Percentiles rank a stretch among this genome's conserved stretches.
Conservation (phyloP, 768 basidiomycete genomes). For the Mycena haematopus region DNA sequence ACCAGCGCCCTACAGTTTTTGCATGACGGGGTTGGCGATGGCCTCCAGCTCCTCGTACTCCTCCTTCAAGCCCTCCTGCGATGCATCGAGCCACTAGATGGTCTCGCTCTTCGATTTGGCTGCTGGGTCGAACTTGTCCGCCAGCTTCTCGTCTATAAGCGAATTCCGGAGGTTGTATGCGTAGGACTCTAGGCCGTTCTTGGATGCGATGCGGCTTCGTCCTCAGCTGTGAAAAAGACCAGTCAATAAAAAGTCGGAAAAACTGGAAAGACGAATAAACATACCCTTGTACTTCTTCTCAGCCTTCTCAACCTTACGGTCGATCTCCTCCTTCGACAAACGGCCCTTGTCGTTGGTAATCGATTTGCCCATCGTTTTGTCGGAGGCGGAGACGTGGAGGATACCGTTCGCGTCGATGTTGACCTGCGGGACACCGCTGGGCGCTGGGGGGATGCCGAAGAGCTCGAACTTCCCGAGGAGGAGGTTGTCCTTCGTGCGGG, state of each 20-base stretch:
- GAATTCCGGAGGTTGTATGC: constrained; percentile 95
- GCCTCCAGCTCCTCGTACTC: constrained; percentile 90
- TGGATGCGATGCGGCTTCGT: constrained; percentile 86
- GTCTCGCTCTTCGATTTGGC: constrained; percentile 89
- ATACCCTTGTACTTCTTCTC: too few relatives aligned
- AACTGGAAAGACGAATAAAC: background rate
- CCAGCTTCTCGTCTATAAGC: constrained; percentile 82
- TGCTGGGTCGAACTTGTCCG: constrained; percentile 83
- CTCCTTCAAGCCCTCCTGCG: constrained; percentile 91
- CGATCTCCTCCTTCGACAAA: too few relatives aligned
- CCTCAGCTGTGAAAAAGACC: constrained; percentile 61
- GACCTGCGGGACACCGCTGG: constrained; percentile 1
- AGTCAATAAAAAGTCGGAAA: constrained; percentile 25
- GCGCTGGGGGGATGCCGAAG: too few relatives aligned
- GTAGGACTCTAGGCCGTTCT: constrained; percentile 95
- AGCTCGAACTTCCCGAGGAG: background rate
- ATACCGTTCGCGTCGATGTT: constrained; percentile 1
- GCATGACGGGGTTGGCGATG: constrained; percentile 78
- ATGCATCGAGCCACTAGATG: constrained; percentile 84
- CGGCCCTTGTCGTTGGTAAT: too few relatives aligned
- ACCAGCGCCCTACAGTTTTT: constrained; percentile 78
- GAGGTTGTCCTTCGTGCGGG: constrained; percentile 4
- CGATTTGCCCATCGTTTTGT: background rate
- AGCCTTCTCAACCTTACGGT: too few relatives aligned
- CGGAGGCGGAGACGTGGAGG: background rate